Evolutionary conservation across 495 filamentous ascomycete species (phyloP), one percentile per base, ranked within the genome.

Genomic region (Bacidia rubella): DNA sequence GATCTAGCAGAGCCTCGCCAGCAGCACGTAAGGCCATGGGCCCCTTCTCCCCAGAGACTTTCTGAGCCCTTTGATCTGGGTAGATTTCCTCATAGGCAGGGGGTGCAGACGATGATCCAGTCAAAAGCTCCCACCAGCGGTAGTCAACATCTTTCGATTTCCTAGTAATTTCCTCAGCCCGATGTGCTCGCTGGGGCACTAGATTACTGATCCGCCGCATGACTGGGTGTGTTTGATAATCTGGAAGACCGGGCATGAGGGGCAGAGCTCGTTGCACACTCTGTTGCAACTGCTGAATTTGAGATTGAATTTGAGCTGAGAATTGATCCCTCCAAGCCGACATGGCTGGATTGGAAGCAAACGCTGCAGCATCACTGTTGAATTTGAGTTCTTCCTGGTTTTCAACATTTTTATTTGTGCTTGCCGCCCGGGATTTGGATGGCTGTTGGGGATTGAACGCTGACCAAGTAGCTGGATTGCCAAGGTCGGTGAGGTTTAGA

Each of bases 41-140:
- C 63, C 81, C 81, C 68, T 89, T 87, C 17, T 70, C 69, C 38
- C 79, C 74, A 4, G 68, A 57, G 47, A 63, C 57, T 43, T 64
- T 61, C n/a, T 64, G 61, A 20, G 7, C 41, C 35, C 57, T 59
- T 21, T 71, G 68, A 32, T 74, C 65, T 4, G 87, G 87, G 61
- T 79, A 94, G 24, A 93, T 74, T 20, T 89, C 87, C 49, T 88
- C 79, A 54, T 94, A 94, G 3, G 87, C 78, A 27, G 87, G 87
- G 4, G 87, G 87, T 24, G 58, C 68, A 43, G 68, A 72, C 51
- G 63, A 66, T 56, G 65, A 73, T 66, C 65, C 74, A 43, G 70
- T 76, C 54, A 80, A 64, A 42, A 82, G 68, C 59, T 86, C 81
- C 76, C 82, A 86, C 82, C 85, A 87, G 56, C 74, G 69, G 54